Percentiles rank a stretch among this genome's conserved stretches.
Evolutionary conservation across 2,329 filamentous ascomycete genomes (phyloP).

Genomic region (Curvularia hawaiiensis): DNA sequence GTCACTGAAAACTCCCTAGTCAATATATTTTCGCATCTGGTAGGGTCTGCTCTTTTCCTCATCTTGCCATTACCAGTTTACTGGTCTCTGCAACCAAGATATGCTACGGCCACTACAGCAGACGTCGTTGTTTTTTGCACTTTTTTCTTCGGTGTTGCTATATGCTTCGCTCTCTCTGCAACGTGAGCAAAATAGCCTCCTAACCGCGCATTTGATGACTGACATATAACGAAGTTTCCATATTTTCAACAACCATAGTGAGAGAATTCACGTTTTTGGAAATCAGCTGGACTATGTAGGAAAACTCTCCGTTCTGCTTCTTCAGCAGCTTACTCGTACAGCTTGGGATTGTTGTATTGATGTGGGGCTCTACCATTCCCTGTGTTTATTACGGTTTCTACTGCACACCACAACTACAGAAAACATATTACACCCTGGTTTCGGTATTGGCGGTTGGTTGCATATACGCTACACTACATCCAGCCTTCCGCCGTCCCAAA

Average conservation of each 20-base stretch:
- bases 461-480: conserved; percentile 5
- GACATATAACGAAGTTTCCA: background rate
- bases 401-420: background rate
- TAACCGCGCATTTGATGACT: no score
- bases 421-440: conserved; percentile 2
- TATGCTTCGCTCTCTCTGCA: conserved; percentile 1
- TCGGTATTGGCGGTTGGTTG: conserved; percentile 2
- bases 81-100: background rate
- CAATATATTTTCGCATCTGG: conserved; percentile 4
- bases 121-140: background rate
- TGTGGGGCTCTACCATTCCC: conserved; percentile 7
- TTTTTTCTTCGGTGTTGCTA: conserved; percentile 6
- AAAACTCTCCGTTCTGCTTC: no score
- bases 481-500: background rate
- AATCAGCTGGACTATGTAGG: conserved; percentile 5
- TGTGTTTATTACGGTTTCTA: conserved; percentile 5
- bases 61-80: background rate
- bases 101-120: background rate
- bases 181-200: no score
- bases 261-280: conserved; percentile 2
- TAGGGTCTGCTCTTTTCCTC: background rate
- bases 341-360: conserved; percentile 2
- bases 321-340: background rate
- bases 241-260: conserved; percentile 2
- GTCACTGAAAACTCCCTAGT: background rate